A percentile compares a stretch with the other conserved stretches of the same genome.
These are phyloP conservation scores for Chrysochromulina tobinii DNA, from an alignment of 78 protist species.

Conservation along the genomic window DNA sequence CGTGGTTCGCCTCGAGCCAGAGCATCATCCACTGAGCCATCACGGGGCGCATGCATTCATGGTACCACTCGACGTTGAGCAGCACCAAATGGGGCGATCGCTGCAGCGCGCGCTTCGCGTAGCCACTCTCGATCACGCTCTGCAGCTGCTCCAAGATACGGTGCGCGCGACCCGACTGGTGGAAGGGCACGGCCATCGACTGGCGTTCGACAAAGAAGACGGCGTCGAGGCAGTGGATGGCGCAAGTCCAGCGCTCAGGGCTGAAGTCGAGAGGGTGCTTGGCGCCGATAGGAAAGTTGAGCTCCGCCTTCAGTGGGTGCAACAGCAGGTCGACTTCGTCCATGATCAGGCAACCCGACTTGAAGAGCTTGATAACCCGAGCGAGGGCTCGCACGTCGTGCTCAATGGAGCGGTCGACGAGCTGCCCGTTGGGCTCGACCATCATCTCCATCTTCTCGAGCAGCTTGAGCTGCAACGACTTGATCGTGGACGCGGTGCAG, in stretches of 20 bases:
- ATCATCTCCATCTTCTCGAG: conserved; percentile 40
- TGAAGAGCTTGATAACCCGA: background rate
- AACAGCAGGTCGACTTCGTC: conserved; percentile 74
- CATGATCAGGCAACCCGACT: conserved; percentile 4
- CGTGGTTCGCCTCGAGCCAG: conserved; percentile 22
- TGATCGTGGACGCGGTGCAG: conserved; percentile 47
- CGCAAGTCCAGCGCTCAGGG: conserved; percentile 63
- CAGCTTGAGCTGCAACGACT: conserved; percentile 12
- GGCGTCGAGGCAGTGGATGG: conserved; percentile 54
- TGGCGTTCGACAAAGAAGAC: conserved; percentile 9
- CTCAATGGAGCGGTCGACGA: background rate
- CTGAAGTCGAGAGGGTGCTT: conserved; percentile 43
- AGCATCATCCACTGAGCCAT: conserved; percentile 18
- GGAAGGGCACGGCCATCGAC: background rate
- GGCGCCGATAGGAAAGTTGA: conserved; percentile 64
- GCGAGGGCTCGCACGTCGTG: background rate
- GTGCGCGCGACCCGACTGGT: background rate
- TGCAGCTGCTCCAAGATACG: background rate
- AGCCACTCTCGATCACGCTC: background rate
- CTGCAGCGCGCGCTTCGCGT: background rate
- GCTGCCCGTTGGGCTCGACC: background rate
- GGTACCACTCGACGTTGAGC: conserved; percentile 29
- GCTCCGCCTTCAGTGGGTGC: conserved; percentile 73
- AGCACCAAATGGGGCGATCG: conserved; percentile 26
- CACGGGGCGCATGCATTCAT: background rate